phyloP scores from a whole-genome alignment of 73 alveolate genomes.

The Symbiodinium pilosum region DNA sequence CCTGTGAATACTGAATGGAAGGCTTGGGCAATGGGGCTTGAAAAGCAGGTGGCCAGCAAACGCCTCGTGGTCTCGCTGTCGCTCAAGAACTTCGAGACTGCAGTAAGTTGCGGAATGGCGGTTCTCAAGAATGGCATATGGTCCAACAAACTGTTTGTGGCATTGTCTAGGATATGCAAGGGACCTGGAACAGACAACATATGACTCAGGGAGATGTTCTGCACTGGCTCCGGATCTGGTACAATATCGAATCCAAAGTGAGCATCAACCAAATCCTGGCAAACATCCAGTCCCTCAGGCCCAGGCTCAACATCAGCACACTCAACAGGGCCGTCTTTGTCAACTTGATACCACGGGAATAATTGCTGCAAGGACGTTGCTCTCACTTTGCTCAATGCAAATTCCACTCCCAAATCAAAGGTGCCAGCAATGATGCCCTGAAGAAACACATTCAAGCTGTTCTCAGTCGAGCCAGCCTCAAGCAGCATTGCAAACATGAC shows the following conservation, averaged over 20 bases:
- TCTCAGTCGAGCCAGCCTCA: neutral
- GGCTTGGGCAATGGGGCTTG: neutral
- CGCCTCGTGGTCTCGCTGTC: neutral
- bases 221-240: neutral
- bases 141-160: neutral
- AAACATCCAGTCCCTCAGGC: no score
- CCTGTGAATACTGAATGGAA: neutral
- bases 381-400: neutral
- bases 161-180: constrained; percentile 37
- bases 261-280: neutral
- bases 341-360: neutral
- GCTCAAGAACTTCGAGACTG: neutral
- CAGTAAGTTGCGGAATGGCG: neutral
- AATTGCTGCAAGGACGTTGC: neutral
- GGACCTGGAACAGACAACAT: constrained; percentile 57
- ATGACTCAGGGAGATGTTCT: neutral
- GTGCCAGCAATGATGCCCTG: constrained; percentile 10
- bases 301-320: no score
- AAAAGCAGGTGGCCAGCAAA: constrained; percentile 28
- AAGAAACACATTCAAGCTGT: neutral
- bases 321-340: neutral
- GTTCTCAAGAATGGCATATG: neutral
- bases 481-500: constrained; percentile 23
- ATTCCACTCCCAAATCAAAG: constrained; percentile 32
- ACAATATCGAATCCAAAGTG: neutral